Percentiles rank a stretch among this genome's conserved stretches.
Conservation (phyloP, 805 yeast species). For the Teunomyces funiuensis region DNA sequence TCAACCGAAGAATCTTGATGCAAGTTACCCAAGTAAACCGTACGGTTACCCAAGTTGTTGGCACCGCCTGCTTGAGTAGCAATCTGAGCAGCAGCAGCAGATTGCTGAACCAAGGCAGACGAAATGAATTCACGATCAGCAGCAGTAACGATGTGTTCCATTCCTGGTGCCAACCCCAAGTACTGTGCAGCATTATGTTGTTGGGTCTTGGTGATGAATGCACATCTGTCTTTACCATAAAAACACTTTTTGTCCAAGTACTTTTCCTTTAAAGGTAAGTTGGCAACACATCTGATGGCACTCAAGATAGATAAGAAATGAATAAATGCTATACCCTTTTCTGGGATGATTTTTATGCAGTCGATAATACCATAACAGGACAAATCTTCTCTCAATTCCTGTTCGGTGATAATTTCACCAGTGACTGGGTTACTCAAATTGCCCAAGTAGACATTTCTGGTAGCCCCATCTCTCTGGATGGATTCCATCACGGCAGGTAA, state of each 20-base stretch:
- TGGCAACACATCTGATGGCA: constrained; percentile 84
- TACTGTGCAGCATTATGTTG: constrained; percentile 97
- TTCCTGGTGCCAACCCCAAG: constrained; percentile 85
- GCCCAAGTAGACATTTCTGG: constrained; percentile 91
- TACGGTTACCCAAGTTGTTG: constrained; percentile 86
- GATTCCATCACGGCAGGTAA: constrained; percentile 73
- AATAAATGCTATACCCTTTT: constrained; percentile 84
- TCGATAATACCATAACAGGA: constrained; percentile 80
- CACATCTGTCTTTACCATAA: constrained; percentile 94
- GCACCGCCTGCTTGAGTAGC: constrained; percentile 95
- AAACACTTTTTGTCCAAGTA: constrained; percentile 78
- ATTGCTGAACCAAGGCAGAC: constrained; percentile 81
- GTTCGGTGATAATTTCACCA: constrained; percentile 53
- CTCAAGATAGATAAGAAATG: constrained; percentile 83
- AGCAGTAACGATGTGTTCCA: constrained; percentile 74
- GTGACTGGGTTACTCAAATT: constrained; percentile 61
- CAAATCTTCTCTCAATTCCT: constrained; percentile 65
- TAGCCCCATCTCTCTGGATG: constrained; percentile 83
- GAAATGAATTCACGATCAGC: constrained; percentile 66
- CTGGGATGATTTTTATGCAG: constrained; percentile 72
- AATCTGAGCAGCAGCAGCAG: constrained; percentile 97
- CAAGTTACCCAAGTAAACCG: constrained; percentile 86
- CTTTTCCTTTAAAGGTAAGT: constrained; percentile 62
- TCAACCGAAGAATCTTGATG: constrained; percentile 87
- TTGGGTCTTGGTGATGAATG: constrained; percentile 90